Evolutionary conservation across 2,329 filamentous ascomycete species (phyloP), one percentile per base, ranked within the genome.

Genomic region (Rhinocladiella mackenziei): DNA sequence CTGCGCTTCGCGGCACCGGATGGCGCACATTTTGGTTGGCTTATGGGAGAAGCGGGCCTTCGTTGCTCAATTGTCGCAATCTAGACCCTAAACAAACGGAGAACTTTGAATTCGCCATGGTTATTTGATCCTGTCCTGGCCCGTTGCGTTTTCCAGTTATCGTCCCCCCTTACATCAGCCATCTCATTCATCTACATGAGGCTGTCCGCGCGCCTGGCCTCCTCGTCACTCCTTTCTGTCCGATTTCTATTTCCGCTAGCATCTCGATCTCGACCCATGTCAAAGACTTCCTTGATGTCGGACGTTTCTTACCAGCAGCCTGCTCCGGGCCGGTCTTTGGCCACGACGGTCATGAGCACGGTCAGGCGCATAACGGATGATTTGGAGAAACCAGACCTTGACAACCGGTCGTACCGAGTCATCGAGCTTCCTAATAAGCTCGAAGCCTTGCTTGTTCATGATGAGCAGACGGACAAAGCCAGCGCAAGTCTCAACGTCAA

Each of bases 401-500:
- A 97, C 66, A 82, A 94, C 64, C 80, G 91, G 40, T 77, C 80
- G 22, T 98, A 98, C 64, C 78, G 91, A 45, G 88, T 98, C 52
- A 83, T 97, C 57, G 79, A 81, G 40, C 75, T 98, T 40, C 72
- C 79, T 34, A 98, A 98, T 66, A 76, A 89, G 64, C 78, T 98
- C 11, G 91, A 98, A 72, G 91, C 82, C 5, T 74, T 98, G 13
- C 71, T 98, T 37, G 92, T 97, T 43, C 91, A 97, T 63, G 92
- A 98, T 68, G 79, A 86, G 1, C 84, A 94, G 51, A 95, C 92
- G 5, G 92, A 98, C 73, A 97, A 97, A 75, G 89, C 92, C 53
- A 94, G 89, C 60, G 92, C 91, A 7, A 86, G 91, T 38, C 81
- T 97, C 61, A 92, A 97, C 63, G 89, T 97, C 62, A 89, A 94